phyloP scores from a whole-genome alignment of 768 basidiomycete genomes.

The Astraeus odoratus region DNA sequence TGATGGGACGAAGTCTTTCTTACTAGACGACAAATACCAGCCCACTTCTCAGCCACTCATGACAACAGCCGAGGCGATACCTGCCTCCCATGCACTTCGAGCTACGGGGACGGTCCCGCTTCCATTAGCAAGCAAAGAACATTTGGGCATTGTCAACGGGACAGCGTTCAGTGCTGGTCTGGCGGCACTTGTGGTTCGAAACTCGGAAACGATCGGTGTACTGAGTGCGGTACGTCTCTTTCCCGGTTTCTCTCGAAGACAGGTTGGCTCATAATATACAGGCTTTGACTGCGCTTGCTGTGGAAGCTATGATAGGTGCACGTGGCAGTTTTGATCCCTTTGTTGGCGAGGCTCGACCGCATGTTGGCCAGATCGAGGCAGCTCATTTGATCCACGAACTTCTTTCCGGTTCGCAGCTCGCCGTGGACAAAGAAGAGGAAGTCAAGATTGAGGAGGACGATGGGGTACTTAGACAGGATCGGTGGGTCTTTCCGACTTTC shows the following conservation, averaged over 20 bases:
- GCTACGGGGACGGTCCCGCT: slow-evolving; percentile 59
- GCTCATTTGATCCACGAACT: slow-evolving; percentile 64
- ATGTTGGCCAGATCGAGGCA: slow-evolving; percentile 78
- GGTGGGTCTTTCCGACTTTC: slow-evolving; percentile 35
- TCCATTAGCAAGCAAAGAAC: slow-evolving; percentile 66
- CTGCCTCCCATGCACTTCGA: slow-evolving; percentile 44
- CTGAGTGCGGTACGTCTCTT: slow-evolving; percentile 34
- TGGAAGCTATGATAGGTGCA: slow-evolving; percentile 73
- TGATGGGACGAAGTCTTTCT: slow-evolving; percentile 6
- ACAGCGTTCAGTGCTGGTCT: slow-evolving; percentile 80
- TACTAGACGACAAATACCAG: not conserved
- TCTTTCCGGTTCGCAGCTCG: slow-evolving; percentile 62
- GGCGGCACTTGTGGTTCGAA: slow-evolving; percentile 66
- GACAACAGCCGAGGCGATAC: not conserved
- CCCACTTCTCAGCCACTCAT: slow-evolving; percentile 26
- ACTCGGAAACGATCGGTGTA: slow-evolving; percentile 60
- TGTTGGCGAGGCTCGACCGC: slow-evolving; percentile 69
- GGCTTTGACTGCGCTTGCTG: slow-evolving; percentile 76
- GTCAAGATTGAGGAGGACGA: slow-evolving; percentile 65
- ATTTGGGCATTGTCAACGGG: slow-evolving; percentile 77
- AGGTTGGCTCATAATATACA: slow-evolving; percentile 22
- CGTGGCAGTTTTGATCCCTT: slow-evolving; percentile 71
- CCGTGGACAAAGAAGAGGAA: slow-evolving; percentile 65
- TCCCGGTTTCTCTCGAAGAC: not conserved
- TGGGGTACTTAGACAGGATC: slow-evolving; percentile 73